Base-by-base conservation (phyloP, 83 land plant species). In the Diphasiastrum complanatum region DNA sequence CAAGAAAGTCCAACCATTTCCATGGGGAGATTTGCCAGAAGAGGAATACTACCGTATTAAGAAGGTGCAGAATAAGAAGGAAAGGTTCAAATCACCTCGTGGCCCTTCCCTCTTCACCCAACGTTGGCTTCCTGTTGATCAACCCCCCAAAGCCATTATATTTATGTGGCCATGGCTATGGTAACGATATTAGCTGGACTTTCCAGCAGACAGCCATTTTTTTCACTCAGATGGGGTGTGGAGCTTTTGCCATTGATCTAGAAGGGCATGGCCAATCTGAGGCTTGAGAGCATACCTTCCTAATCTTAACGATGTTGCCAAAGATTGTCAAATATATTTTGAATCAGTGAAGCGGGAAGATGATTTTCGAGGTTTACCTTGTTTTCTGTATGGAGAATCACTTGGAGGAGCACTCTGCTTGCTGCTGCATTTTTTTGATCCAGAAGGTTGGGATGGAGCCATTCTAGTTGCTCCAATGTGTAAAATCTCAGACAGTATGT, bases 151-250 rank as follows among this genome's bases (percentile, higher is more conserved):
- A 24, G 92, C 75, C 49, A 38, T 87, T 60, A 66, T 90, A 75
- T 81, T 60, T 49, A 83, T 86, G 92, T 49, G 86, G n/a, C 66
- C 97, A 90, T 47, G 97, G 97, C 75, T 86, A 90, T 47, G 85
- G 84, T 60, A 90, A 86, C 68, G 88, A 90, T 69, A 75, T 74
- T 67, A 86, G 91, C 77, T 90, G 96, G 96, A 78, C 83, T 19
- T 78, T 86, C 61, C 96, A 90, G 36, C 25, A 70, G 69, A 90
- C 85, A 0, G 76, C 96, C 22, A 79, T 90, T 57, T 71, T 75
- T 68, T 76, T 90, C 53, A 87, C 96, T 5, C 69, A 74, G 27
- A 35, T 57, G 49, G 92, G 92, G 6, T 90, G 66, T 46, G 81
- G 80, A 10, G 78, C 80, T 31, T 82, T 75, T 40, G 89, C 97